Percentiles rank a stretch among this genome's conserved stretches.
These are phyloP conservation scores for Hygrophila difformis DNA, from an alignment of 257 asterid genomes.

Conservation along the genomic window DNA sequence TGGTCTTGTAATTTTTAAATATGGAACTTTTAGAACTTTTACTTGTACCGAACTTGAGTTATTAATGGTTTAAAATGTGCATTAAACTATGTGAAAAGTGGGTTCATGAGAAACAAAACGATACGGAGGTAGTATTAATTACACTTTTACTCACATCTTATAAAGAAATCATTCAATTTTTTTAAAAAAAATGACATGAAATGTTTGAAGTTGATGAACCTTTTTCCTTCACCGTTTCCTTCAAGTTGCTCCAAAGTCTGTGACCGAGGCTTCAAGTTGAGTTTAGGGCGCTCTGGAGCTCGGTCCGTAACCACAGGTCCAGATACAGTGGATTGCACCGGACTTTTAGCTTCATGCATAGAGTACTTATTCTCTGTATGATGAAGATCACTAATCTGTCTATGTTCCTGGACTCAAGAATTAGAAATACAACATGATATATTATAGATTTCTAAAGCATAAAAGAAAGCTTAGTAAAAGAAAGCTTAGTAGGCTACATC, in stretches of 20 bases:
- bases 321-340: constrained; percentile 24
- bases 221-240: constrained; percentile 41
- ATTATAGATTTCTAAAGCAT: neutral
- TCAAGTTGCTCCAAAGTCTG: constrained; percentile 45
- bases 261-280: constrained; percentile 68
- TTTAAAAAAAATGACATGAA: too few species aligned
- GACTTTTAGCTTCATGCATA: constrained; percentile 28
- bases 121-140: too few species aligned
- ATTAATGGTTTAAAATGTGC: too few species aligned
- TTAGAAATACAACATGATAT: neutral
- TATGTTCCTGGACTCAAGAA: constrained; percentile 28
- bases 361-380: constrained; percentile 24
- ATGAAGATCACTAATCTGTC: constrained; percentile 35
- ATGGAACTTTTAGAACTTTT: too few species aligned
- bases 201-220: constrained; percentile 33
- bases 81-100: too few species aligned
- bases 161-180: too few species aligned
- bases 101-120: too few species aligned
- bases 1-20: too few species aligned
- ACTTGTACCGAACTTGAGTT: too few species aligned
- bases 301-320: constrained; percentile 30
- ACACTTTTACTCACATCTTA: too few species aligned
- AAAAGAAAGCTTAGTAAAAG: neutral
- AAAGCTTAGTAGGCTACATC: neutral
- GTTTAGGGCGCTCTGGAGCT: constrained; percentile 52